Evolutionary conservation across 176 grass and related monocot genomes (phyloP), one percentile per base, ranked within the genome.

Genomic region (Tuctoria greenei): DNA sequence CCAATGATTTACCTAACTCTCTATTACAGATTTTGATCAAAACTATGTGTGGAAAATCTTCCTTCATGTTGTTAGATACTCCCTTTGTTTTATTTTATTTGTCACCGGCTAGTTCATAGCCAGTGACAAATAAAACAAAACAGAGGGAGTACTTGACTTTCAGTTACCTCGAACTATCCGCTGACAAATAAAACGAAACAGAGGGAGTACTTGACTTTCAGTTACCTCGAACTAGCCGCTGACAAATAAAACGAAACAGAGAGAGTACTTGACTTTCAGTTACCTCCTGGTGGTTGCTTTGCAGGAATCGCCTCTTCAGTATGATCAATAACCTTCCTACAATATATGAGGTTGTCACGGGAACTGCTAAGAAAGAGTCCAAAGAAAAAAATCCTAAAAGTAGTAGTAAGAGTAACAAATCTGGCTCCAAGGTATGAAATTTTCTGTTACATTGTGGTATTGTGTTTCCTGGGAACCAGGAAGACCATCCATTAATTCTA

Each of bases 361-460:
- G 87, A 69, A 87, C 38, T 38, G 66, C 67, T 14, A 93, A 85
- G 83, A 93, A 82, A 43, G 47, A 82, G 20, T 47, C 79, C 46
- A 93, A 93, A 67, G 87, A 90, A 38, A 89, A 93, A 82, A 89
- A 81, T 36, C 84, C 77, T 28, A 81, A 90, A 46, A 93, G 77
- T 76, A 89, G 73, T 69, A 87, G 67, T 73, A 93, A 87, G 74
- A 87, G 61, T 56, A 91, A 64, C 72, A 93, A 89, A 82, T 76
- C 90, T 6, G 77, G 79, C 61, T 74, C 86, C 20, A 93, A 93
- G 82, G 85, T 79, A 74, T 24, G 23, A 24, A 74, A 6, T 57
- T 74, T 66, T 31, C 13, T 4, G 35, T 65, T 35, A 9, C 10
- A n/a, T 12, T 6, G 7, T 70, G n/a, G 37, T 55, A 42, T 45